A percentile compares a stretch with the other conserved stretches of the same genome.
Evolutionary conservation across 805 yeast genomes (phyloP).

Genomic region (Millerozyma acaciae): DNA sequence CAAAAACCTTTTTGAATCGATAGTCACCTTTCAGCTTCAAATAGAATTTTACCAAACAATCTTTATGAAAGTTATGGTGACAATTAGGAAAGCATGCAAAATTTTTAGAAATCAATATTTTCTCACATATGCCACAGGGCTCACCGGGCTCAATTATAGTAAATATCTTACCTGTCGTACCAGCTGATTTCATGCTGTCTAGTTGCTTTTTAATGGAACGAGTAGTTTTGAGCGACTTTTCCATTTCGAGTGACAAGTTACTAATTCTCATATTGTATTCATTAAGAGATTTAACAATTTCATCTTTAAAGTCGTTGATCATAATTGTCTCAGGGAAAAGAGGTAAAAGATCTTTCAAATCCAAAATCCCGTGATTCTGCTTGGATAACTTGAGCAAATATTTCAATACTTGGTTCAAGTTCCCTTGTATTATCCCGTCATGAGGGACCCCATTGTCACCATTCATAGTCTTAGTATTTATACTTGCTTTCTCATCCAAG

Average conservation of each 20-base stretch:
- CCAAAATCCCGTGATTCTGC: constrained; percentile 29
- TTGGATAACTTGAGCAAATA: constrained; percentile 29
- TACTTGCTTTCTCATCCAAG: no score
- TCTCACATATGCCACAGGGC: constrained; percentile 70
- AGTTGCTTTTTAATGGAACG: constrained; percentile 58
- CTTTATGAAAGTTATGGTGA: constrained; percentile 83
- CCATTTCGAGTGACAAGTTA: constrained; percentile 69
- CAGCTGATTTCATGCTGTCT: constrained; percentile 31
- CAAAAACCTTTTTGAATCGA: constrained; percentile 58
- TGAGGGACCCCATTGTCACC: neutral
- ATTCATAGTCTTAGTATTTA: neutral
- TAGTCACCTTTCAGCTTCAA: constrained; percentile 61
- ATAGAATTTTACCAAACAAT: constrained; percentile 68
- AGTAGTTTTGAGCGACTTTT: constrained; percentile 61
- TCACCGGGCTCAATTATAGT: constrained; percentile 79
- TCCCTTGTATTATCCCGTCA: constrained; percentile 7
- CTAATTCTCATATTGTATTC: constrained; percentile 63
- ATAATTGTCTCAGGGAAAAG: constrained; percentile 80
- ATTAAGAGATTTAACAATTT: constrained; percentile 76
- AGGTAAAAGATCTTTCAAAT: constrained; percentile 79
- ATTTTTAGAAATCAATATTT: constrained; percentile 64
- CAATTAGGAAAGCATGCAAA: constrained; percentile 82
- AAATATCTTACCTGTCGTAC: constrained; percentile 41
- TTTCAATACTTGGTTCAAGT: constrained; percentile 23
- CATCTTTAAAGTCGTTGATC: constrained; percentile 79